phyloP scores from a whole-genome alignment of 768 basidiomycete genomes.

The Holtermannia corniformis region DNA sequence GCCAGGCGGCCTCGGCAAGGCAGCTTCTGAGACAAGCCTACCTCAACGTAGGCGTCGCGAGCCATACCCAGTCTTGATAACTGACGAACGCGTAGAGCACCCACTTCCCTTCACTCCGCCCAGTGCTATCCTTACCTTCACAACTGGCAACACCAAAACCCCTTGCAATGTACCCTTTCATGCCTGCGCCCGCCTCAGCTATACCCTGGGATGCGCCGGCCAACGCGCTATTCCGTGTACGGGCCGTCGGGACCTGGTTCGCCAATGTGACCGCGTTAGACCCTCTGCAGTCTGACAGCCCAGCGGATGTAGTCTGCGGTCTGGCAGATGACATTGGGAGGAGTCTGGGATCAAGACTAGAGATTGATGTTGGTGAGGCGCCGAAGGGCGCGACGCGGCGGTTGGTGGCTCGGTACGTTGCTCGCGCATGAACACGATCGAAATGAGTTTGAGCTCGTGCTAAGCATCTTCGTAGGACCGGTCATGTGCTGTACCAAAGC shows the following conservation, averaged over 20 bases:
- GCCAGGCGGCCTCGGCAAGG: background rate
- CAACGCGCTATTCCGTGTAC: background rate
- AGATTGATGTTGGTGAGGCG: background rate
- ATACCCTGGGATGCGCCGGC: background rate
- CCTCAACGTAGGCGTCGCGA: background rate
- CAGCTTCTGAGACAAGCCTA: background rate
- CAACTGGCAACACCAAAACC: background rate
- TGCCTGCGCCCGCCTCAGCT: background rate
- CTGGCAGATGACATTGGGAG: too few species aligned
- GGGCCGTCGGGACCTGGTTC: background rate
- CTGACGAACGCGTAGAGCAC: background rate
- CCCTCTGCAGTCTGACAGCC: too few species aligned
- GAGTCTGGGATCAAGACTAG: too few species aligned
- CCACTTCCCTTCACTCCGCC: background rate
- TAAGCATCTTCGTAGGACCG: background rate
- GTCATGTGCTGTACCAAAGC: background rate
- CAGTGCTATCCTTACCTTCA: background rate
- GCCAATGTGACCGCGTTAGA: background rate
- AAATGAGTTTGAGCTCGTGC: background rate
- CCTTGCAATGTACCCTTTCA: background rate
- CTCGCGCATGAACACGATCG: too few species aligned
- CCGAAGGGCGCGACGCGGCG: too few species aligned
- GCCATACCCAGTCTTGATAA: too few species aligned
- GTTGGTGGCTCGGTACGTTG: too few species aligned
- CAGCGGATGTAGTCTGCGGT: too few species aligned